These are phyloP conservation scores for Emergomyces pasteurianus DNA, from an alignment of 2,329 filamentous ascomycete species.

Conservation along the genomic window DNA sequence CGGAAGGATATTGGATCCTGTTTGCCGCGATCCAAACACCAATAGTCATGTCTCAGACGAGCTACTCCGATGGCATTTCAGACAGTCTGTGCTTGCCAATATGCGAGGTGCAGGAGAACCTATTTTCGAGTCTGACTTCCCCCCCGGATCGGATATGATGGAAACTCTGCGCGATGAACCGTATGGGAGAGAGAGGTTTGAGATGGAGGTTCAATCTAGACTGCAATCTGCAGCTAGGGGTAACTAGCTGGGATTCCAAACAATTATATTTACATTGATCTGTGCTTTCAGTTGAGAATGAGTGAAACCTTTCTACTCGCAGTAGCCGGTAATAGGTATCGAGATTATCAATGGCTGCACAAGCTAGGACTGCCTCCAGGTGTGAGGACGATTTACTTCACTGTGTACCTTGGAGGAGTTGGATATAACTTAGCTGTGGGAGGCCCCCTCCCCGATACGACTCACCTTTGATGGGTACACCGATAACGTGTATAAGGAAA, in stretches of 20 bases:
- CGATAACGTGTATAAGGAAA: neutral
- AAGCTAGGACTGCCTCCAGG: conserved; percentile 15
- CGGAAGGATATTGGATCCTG: conserved; percentile 10
- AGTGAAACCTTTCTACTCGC: too few species aligned
- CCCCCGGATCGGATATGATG: conserved; percentile 14
- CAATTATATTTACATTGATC: too few species aligned
- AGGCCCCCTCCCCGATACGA: conserved; percentile 13
- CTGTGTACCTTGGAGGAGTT: conserved; percentile 26
- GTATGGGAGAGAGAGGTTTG: conserved; percentile 11
- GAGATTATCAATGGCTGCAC: too few species aligned
- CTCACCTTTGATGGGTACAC: conserved; percentile 19
- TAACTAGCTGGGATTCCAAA: too few species aligned
- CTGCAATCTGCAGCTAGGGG: neutral
- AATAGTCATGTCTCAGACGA: conserved; percentile 9
- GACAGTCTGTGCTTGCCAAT: conserved; percentile 15
- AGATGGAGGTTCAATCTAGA: conserved; percentile 7
- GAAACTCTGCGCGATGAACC: conserved; percentile 6
- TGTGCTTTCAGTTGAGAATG: too few species aligned
- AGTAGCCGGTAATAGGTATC: too few species aligned
- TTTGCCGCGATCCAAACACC: conserved; percentile 9
- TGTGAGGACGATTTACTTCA: conserved; percentile 18
- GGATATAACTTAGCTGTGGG: conserved; percentile 24
- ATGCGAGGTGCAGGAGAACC: conserved; percentile 16
- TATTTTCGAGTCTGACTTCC: conserved; percentile 15
- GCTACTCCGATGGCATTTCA: conserved; percentile 15